Evolutionary conservation across 805 yeast species (phyloP).

Genomic region (Lipomyces sp.): DNA sequence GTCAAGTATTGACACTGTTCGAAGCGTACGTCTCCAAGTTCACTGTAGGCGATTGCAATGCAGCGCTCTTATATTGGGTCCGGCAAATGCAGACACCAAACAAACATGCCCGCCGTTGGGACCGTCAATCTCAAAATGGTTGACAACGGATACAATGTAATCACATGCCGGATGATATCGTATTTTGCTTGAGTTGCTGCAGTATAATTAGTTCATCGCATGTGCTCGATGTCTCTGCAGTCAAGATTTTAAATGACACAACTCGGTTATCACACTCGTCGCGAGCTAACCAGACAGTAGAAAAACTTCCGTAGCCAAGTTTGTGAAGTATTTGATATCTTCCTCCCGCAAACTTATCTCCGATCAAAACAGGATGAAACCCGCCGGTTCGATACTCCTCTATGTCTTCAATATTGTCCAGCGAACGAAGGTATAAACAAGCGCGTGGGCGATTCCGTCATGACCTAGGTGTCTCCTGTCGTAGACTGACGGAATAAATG

Average conservation of each 20-base stretch:
- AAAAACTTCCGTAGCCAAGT: constrained; percentile 1
- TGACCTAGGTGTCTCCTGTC: too few relatives aligned
- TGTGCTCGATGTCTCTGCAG: not conserved
- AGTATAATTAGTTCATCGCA: constrained; percentile 47
- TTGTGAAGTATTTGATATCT: constrained; percentile 6
- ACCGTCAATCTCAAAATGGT: constrained; percentile 83
- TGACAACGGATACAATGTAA: constrained; percentile 78
- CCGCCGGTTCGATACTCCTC: constrained; percentile 3
- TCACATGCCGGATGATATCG: constrained; percentile 78
- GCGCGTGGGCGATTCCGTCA: too few relatives aligned
- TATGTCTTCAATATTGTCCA: constrained; percentile 4
- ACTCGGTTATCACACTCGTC: not conserved
- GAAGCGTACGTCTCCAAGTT: too few relatives aligned
- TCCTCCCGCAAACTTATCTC: not conserved
- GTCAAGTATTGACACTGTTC: too few relatives aligned
- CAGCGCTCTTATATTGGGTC: too few relatives aligned
- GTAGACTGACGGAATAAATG: too few relatives aligned
- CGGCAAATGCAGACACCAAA: constrained; percentile 62
- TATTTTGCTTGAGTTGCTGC: constrained; percentile 66
- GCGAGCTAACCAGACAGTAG: constrained; percentile 9
- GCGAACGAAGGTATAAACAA: too few relatives aligned
- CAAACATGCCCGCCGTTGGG: constrained; percentile 92
- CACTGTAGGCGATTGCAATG: too few relatives aligned
- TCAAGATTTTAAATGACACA: not conserved
- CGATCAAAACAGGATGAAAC: constrained; percentile 4